A percentile compares a stretch with the other conserved stretches of the same genome.
phyloP scores from a whole-genome alignment of 2,329 filamentous ascomycete species.

The Fusarium sulawesiense region DNA sequence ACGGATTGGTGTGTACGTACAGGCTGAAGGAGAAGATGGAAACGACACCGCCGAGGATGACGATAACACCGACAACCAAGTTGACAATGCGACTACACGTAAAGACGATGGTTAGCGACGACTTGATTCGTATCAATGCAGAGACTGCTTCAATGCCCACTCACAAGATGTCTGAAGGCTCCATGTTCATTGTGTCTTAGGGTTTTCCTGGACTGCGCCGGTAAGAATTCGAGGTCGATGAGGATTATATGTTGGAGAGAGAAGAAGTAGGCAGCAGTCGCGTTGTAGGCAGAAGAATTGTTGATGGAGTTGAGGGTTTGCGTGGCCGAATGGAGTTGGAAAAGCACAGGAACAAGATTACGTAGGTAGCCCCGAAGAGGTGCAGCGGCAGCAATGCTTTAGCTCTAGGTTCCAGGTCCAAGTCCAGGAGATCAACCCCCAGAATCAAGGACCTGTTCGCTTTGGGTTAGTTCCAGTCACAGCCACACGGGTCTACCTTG shows the following conservation, averaged over 20 bases:
- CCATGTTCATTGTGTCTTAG: slow-evolving; percentile 68
- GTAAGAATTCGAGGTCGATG: slow-evolving; percentile 19
- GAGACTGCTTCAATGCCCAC: slow-evolving; percentile 48
- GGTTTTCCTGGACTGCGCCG: slow-evolving; percentile 4
- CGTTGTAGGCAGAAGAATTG: slow-evolving; percentile 34
- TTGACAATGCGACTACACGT: slow-evolving; percentile 87
- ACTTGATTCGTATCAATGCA: slow-evolving; percentile 15
- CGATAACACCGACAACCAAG: slow-evolving; percentile 85
- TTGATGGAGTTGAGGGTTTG: slow-evolving; percentile 33
- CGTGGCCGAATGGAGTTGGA: slow-evolving; percentile 34
- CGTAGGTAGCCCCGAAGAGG: slow-evolving; percentile 23
- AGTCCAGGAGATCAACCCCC: slow-evolving; percentile 9
- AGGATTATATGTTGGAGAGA: slow-evolving; percentile 17
- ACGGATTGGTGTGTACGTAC: slow-evolving; percentile 58
- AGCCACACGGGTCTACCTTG: slow-evolving; percentile 15
- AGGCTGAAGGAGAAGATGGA: slow-evolving; percentile 73
- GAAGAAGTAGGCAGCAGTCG: slow-evolving; percentile 40
- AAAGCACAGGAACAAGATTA: slow-evolving; percentile 41
- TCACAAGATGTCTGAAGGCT: slow-evolving; percentile 93
- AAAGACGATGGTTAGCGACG: slow-evolving; percentile 52
- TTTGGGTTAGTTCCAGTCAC: slow-evolving; percentile 3
- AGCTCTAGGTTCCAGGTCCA: slow-evolving; percentile 10
- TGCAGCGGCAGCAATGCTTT: background rate
- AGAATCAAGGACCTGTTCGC: slow-evolving; percentile 6
- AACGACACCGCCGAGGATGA: slow-evolving; percentile 84